These are phyloP conservation scores for Hyphopichia homilentoma DNA, from an alignment of 805 yeast genomes.

Conservation along the genomic window DNA sequence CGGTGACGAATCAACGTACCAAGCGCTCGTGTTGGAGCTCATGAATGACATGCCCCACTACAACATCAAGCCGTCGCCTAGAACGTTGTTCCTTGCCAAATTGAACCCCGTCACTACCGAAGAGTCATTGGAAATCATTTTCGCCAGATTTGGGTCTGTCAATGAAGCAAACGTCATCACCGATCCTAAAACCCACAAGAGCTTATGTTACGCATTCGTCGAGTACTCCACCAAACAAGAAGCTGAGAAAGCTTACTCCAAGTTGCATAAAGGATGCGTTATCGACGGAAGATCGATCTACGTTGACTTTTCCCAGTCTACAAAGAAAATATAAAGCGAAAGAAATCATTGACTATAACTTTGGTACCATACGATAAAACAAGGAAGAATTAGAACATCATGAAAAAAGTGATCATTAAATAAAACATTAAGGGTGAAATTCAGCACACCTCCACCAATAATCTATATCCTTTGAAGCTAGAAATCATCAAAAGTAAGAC, in stretches of 20 bases:
- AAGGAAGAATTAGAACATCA: background rate
- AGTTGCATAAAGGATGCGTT: constrained; percentile 53
- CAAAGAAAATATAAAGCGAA: constrained; percentile 1
- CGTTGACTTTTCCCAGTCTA: constrained; percentile 62
- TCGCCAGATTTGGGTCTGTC: constrained; percentile 59
- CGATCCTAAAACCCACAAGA: constrained; percentile 45
- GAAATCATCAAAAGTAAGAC: too few species aligned
- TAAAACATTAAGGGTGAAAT: background rate
- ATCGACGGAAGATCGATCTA: constrained; percentile 63
- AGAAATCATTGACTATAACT: background rate
- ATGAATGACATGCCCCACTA: constrained; percentile 62
- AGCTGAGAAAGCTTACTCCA: constrained; percentile 61
- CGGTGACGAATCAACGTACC: constrained; percentile 37
- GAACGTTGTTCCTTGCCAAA: constrained; percentile 59
- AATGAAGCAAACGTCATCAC: constrained; percentile 48
- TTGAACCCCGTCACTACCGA: constrained; percentile 59
- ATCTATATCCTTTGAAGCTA: background rate
- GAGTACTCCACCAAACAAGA: constrained; percentile 45
- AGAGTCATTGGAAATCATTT: constrained; percentile 52
- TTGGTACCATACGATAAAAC: background rate
- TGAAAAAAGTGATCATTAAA: constrained; percentile 2
- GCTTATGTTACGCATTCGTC: constrained; percentile 61
- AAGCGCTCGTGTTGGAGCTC: constrained; percentile 59
- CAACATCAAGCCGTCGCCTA: constrained; percentile 57
- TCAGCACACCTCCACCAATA: background rate